These are phyloP conservation scores for Pleurotus eryngii DNA, from an alignment of 768 basidiomycete genomes.

Conservation along the genomic window DNA sequence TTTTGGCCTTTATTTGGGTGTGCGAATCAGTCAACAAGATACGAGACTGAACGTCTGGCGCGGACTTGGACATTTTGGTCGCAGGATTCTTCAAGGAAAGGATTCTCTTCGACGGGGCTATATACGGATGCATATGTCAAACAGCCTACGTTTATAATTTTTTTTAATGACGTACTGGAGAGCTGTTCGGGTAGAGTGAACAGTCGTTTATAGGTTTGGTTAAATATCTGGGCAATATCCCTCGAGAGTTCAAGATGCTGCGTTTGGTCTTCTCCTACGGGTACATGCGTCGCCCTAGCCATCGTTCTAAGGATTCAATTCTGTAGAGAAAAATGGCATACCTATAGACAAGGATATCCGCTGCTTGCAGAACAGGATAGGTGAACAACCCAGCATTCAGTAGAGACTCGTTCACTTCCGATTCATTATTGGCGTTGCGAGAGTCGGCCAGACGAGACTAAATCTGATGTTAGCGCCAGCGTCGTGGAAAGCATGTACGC, in stretches of 20 bases:
- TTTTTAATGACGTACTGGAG: conserved; percentile 53
- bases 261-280: conserved; percentile 94
- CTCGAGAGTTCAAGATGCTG: conserved; percentile 91
- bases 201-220: conserved; percentile 58
- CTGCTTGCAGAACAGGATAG: conserved; percentile 91
- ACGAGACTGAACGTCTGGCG: conserved; percentile 72
- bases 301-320: background rate
- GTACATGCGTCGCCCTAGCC: conserved; percentile 82
- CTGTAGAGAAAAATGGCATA: conserved; percentile 26
- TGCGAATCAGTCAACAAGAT: conserved; percentile 81
- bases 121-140: background rate
- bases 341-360: conserved; percentile 88
- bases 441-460: conserved; percentile 75
- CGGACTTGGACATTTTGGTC: conserved; percentile 95
- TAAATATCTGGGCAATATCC: conserved; percentile 82
- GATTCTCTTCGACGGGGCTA: conserved; percentile 79
- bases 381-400: conserved; percentile 86
- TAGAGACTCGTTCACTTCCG: conserved; percentile 76
- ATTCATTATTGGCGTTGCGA: conserved; percentile 70
- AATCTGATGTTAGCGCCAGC: background rate
- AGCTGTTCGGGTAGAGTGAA: conserved; percentile 75
- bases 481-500: background rate
- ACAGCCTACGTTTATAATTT: background rate
- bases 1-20: conserved; percentile 59
- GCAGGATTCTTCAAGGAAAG: conserved; percentile 83